Percentiles rank a stretch among this genome's conserved stretches.
Evolutionary conservation across 805 yeast species (phyloP).

Genomic region (Grigorovia humatica): DNA sequence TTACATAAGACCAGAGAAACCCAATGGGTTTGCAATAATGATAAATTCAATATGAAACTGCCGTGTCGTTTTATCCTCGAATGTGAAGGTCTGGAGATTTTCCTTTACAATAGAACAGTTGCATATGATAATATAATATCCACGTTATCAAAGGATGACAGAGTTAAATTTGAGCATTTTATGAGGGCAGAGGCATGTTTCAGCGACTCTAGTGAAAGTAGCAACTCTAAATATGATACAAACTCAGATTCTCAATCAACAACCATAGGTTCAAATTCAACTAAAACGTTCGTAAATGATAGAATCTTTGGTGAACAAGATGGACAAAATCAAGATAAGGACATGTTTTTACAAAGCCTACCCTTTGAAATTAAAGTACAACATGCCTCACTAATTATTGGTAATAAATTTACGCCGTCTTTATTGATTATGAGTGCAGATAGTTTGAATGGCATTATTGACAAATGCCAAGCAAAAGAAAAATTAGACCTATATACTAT

Average conservation of each 20-base stretch:
- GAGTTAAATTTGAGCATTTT: conserved; percentile 12
- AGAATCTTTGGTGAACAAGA: conserved; percentile 11
- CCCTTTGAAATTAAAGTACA: conserved; percentile 55
- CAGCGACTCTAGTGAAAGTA: conserved; percentile 1
- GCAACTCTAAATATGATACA: background rate
- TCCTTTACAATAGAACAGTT: conserved; percentile 65
- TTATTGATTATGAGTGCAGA: conserved; percentile 53
- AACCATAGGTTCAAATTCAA: background rate
- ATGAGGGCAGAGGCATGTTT: conserved; percentile 12
- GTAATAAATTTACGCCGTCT: conserved; percentile 70
- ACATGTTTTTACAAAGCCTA: conserved; percentile 29
- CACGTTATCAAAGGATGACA: conserved; percentile 17
- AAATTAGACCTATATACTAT: conserved; percentile 49
- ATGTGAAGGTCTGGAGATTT: conserved; percentile 72
- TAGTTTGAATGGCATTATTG: conserved; percentile 45
- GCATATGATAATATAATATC: conserved; percentile 63
- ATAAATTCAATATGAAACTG: conserved; percentile 34
- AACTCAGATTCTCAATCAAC: background rate
- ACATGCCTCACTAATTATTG: conserved; percentile 67
- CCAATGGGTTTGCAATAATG: conserved; percentile 4
- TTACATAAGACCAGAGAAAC: conserved; percentile 34
- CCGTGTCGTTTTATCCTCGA: conserved; percentile 49
- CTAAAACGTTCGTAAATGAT: conserved; percentile 9
- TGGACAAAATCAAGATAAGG: background rate
- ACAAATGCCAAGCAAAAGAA: conserved; percentile 40